Conservation (phyloP, 306 rosid genomes). For the Hippophae tibetana region DNA sequence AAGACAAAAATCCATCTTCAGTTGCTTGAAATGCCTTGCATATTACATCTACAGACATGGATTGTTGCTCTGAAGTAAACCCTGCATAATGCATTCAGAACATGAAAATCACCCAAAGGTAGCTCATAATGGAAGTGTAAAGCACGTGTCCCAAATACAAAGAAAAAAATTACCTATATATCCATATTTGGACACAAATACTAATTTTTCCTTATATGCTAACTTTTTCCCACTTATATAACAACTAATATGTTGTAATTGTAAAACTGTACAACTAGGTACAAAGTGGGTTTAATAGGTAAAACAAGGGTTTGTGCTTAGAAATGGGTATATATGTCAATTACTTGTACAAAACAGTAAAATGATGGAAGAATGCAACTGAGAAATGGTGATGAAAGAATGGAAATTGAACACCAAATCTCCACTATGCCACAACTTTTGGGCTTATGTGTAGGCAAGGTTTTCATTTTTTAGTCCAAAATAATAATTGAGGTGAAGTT, state of each 20-base stretch:
- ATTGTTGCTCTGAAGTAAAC: conserved; percentile 68
- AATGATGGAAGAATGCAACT: neutral
- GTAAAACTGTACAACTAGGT: too few relatives aligned
- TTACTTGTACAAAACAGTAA: too few relatives aligned
- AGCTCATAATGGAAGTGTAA: neutral
- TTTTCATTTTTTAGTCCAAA: neutral
- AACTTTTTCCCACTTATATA: too few relatives aligned
- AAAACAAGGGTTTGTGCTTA: too few relatives aligned
- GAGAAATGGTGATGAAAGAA: conserved; percentile 1
- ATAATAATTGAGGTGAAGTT: too few relatives aligned
- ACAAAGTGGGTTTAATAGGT: too few relatives aligned
- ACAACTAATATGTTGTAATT: too few relatives aligned
- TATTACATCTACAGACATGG: conserved; percentile 68
- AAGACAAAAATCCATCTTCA: conserved; percentile 70
- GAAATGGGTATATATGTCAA: too few relatives aligned
- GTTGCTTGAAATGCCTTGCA: conserved; percentile 88
- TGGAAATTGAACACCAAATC: neutral
- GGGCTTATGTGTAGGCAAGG: neutral
- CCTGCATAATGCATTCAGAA: conserved; percentile 38
- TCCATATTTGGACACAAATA: too few relatives aligned
- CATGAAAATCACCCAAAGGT: conserved; percentile 1
- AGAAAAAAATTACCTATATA: neutral
- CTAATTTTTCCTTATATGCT: too few relatives aligned
- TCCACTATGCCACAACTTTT: neutral
- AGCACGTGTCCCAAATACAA: neutral